A percentile compares a stretch with the other conserved stretches of the same genome.
These are phyloP conservation scores for Citrullus colocynthis DNA, from an alignment of 306 rosid genomes.

Conservation along the genomic window DNA sequence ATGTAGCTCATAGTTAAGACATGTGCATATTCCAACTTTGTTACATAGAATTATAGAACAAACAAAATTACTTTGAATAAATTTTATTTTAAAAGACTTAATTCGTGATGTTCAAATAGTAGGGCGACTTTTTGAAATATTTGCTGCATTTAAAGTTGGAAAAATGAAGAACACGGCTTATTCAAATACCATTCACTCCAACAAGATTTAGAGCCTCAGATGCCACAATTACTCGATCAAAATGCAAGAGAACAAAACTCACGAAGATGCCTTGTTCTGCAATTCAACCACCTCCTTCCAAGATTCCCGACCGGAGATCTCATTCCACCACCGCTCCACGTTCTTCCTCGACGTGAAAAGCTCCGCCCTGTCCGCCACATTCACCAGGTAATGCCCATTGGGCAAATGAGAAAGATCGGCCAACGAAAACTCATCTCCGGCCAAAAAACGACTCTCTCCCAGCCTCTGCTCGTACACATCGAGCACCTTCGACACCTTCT, in stretches of 20 bases:
- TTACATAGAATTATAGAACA: no score
- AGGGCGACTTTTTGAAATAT: background rate
- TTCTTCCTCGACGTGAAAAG: constrained; percentile 37
- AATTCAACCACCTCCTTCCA: constrained; percentile 50
- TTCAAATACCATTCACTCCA: background rate
- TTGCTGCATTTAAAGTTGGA: background rate
- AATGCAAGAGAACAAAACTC: background rate
- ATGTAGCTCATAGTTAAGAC: no score
- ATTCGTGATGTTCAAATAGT: background rate
- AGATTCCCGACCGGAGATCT: constrained; percentile 53
- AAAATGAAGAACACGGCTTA: background rate
- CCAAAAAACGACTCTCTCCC: constrained; percentile 45
- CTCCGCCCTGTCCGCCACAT: constrained; percentile 20
- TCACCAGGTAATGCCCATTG: constrained; percentile 42
- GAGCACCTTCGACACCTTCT: constrained; percentile 51
- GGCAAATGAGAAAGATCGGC: constrained; percentile 92
- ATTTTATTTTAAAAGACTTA: background rate
- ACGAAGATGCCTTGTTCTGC: constrained; percentile 18
- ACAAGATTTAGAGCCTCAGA: background rate
- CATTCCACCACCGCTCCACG: constrained; percentile 75
- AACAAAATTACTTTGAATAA: no score
- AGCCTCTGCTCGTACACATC: constrained; percentile 57
- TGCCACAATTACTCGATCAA: background rate
- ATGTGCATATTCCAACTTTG: no score
- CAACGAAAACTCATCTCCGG: constrained; percentile 61